Percentiles rank a stretch among this genome's conserved stretches.
phyloP scores from a whole-genome alignment of 345 rosid species.

The Ceriops decandra region DNA sequence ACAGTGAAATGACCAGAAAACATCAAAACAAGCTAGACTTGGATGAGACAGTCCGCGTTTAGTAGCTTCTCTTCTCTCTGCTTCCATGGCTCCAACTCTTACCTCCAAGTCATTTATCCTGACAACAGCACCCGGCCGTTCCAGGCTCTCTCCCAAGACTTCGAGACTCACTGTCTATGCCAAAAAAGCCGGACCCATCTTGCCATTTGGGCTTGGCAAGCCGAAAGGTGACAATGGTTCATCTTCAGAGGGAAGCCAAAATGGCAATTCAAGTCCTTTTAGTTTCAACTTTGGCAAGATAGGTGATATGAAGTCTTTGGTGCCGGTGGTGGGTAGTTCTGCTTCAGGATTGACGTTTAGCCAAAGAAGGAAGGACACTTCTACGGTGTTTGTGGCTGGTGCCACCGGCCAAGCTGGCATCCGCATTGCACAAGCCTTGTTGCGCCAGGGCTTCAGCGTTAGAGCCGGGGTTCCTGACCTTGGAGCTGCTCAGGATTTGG shows the following conservation, averaged over 20 bases:
- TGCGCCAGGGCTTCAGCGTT: slow-evolving; percentile 79
- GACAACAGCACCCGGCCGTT: slow-evolving; percentile 36
- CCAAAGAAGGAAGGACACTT: slow-evolving; percentile 63
- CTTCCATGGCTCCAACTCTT: slow-evolving; percentile 53
- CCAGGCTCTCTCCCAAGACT: slow-evolving; percentile 33
- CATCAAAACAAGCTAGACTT: slow-evolving; percentile 18
- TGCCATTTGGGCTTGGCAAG: slow-evolving; percentile 48
- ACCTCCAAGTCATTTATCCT: slow-evolving; percentile 65
- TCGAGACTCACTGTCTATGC: slow-evolving; percentile 49
- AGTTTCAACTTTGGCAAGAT: slow-evolving; percentile 55
- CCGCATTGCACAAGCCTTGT: slow-evolving; percentile 65
- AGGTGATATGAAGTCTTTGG: slow-evolving; percentile 55
- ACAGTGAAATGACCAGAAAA: not conserved
- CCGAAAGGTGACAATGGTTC: slow-evolving; percentile 29
- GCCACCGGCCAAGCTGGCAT: slow-evolving; percentile 91
- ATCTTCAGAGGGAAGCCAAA: slow-evolving; percentile 26
- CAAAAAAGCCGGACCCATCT: slow-evolving; percentile 45
- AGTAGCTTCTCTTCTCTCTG: slow-evolving; percentile 12
- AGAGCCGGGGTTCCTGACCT: slow-evolving; percentile 90
- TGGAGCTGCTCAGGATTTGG: slow-evolving; percentile 76
- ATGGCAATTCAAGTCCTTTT: slow-evolving; percentile 48
- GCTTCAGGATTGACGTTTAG: slow-evolving; percentile 54
- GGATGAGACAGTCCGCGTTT: slow-evolving; percentile 20
- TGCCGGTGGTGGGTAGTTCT: slow-evolving; percentile 50
- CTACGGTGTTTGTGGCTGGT: slow-evolving; percentile 85